Base-by-base conservation (phyloP, 345 rosid genomes). In the Sisymbrium irio region DNA sequence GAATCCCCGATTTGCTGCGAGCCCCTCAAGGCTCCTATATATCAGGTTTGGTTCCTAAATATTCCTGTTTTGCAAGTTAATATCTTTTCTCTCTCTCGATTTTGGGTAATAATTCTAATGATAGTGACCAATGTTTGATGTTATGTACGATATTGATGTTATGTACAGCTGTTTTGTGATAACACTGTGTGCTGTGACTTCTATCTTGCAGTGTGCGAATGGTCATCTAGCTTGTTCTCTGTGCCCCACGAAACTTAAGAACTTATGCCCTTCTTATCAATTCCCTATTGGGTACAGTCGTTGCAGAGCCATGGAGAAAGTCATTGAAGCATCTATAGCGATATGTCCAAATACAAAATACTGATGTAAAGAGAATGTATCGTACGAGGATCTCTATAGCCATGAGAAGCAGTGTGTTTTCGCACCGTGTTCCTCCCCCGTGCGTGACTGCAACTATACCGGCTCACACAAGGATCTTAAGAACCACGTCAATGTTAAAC, bases 351-450 rank as follows among this genome's bases (percentile, higher is more conserved):
- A 83, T 58, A 25, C 73, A 1, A 75, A 54, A 45, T 73, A 79
- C 33, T 88, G 87, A 8, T 88, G 88, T 65, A 39, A 20, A 44
- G 78, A 57, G 63, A 36, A 11, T 9, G n/a, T 68, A 41, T 45
- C 63, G 18, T 85, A 64, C 45, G 33, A 49, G 39, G 45, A 72
- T 65, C 74, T 40, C 49, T 73, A 9, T 37, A 74, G 39, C 39
- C 88, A 87, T 7, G 87, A 82, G 69, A 79, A 77, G 30, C 19
- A 20, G 6, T 85, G 90, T 54, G 5, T 8, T 19, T 71, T 56
- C 55, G 37, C 44, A 1, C 83, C 87, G 1, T 78, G 80, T 65
- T 62, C 83, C 0, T 89, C 89, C 80, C 89, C 91, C 27, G 3
- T 82, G 13, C 12, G 33, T 27, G 46, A 9, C 40, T 87, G 89